Base-by-base conservation (phyloP, 495 filamentous ascomycete species). In the Copromyces sp. region DNA sequence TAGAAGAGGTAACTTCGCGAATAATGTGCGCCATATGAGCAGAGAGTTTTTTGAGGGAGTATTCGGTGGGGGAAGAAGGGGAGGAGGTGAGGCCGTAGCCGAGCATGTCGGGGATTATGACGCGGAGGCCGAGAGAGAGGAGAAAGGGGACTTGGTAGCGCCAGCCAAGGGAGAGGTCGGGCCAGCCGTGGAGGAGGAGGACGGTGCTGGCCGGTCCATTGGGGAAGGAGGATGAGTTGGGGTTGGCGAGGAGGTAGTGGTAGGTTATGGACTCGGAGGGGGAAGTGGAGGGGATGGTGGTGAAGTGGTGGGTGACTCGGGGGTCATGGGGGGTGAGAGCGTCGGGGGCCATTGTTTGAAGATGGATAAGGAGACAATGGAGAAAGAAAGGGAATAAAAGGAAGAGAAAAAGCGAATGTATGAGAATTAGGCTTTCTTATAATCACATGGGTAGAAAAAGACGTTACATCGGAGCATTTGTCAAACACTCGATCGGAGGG, bases 61-160 rank as follows among this genome's bases (percentile, higher is more conserved):
- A 95, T 41, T 83, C 79, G 1, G 78, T 74, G 8, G 86, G 75
- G 2, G 83, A 70, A 9, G 80, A 76, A 0, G 87, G 85, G 3
- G 89, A 82, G 47, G 90, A 89, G 37, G 90, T 93, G 42, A 85
- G 82, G 40, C 91, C 92, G 79, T 90, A 96, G 69, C 93, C 93
- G 69, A 94, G 88, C 80, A 79, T 73, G 74, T 80, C 79, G 14
- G 79, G 79, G 47, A 77, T 71, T 42, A 80, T 69, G 69, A 80
- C 90, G 42, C 90, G 85, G 68, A 93, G 86, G 3, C 89, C 89
- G 74, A 88, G 83, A 9, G 88, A 80, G 3, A 90, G 74, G 4
- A 95, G 84, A 78, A 87, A 78, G 2, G 93, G 92, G 73, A 95
- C 92, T 74, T 95, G 93, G 77, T 92, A 90, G 61, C 93, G 90